Conservation (phyloP, 257 asterid species). For the Fraxinus excelsior region DNA sequence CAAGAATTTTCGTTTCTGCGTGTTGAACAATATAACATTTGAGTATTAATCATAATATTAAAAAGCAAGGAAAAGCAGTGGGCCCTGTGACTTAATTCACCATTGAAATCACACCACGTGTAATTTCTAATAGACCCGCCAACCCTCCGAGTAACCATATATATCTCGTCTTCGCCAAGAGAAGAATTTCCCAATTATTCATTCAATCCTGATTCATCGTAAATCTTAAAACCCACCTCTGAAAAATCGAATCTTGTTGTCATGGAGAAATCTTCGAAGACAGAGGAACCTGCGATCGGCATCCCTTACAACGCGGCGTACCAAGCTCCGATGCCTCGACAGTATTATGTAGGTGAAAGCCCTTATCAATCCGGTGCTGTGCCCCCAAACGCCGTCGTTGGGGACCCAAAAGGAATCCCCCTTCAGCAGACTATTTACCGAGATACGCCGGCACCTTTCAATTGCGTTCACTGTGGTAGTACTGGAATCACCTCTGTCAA, state of each 20-base stretch:
- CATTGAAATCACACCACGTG: not conserved
- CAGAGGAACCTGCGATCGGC: conserved; percentile 78
- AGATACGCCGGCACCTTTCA: conserved; percentile 93
- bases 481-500: conserved; percentile 82
- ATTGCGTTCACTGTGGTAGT: conserved; percentile 72
- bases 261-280: conserved; percentile 47
- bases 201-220: not conserved
- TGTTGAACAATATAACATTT: too few relatives aligned
- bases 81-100: not conserved
- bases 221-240: not conserved
- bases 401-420: conserved; percentile 93
- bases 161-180: too few relatives aligned
- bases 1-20: too few relatives aligned
- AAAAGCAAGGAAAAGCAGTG: not conserved
- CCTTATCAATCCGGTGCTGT: conserved; percentile 75
- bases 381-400: conserved; percentile 78
- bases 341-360: conserved; percentile 50
- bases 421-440: conserved; percentile 85
- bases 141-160: not conserved
- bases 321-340: conserved; percentile 56
- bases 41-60: too few relatives aligned
- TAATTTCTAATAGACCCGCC: not conserved
- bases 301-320: conserved; percentile 68
- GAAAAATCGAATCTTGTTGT: not conserved
- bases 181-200: too few relatives aligned